Evolutionary conservation across 306 rosid species (phyloP).

Genomic region (Sicyos baderoa): DNA sequence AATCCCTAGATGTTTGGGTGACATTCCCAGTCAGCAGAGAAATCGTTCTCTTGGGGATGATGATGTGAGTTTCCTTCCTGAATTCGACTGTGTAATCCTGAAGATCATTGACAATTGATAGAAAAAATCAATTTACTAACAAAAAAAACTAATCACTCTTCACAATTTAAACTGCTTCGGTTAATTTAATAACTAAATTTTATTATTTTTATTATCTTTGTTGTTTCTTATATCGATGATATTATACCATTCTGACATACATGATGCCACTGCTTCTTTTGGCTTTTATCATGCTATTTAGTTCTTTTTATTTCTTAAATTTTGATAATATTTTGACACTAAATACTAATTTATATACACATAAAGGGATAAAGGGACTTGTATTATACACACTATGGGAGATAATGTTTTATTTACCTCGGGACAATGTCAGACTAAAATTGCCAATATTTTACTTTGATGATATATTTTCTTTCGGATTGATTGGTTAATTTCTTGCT

Average conservation of each 20-base stretch:
- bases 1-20: constrained; percentile 71
- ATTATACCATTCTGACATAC: not conserved
- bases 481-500: not conserved
- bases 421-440: not conserved
- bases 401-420: not conserved
- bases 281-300: not conserved
- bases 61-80: constrained; percentile 53
- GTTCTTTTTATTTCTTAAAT: not conserved
- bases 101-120: not conserved
- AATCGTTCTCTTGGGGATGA: constrained; percentile 56
- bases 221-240: not conserved
- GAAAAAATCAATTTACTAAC: not conserved
- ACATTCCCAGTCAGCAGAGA: constrained; percentile 65
- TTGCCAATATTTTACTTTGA: not conserved
- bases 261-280: too few relatives aligned
- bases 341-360: not conserved
- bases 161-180: not conserved
- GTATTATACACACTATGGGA: not conserved
- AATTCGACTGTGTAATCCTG: not conserved
- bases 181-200: not conserved
- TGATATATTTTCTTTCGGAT: not conserved
- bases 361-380: too few relatives aligned
- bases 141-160: not conserved
- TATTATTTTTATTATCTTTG: not conserved
- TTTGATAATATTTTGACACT: not conserved